A percentile compares a stretch with the other conserved stretches of the same genome.
Conservation (phyloP, 2,329 filamentous ascomycete genomes). For the Pezicula carpinea region DNA sequence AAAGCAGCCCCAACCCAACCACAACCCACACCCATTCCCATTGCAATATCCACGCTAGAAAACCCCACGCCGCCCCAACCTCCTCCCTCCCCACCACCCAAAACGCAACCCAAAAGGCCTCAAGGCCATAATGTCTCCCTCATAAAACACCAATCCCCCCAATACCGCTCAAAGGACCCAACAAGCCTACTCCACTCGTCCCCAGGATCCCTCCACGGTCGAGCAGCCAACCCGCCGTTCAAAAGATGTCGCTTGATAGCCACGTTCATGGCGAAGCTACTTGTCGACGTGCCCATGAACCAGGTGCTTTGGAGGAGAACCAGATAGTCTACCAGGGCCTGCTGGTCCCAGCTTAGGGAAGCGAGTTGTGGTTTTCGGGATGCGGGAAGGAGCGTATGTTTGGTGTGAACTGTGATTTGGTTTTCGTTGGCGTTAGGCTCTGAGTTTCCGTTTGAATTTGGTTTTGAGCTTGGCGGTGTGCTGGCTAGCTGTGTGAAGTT, state of each 20-base stretch:
- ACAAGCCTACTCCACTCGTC: constrained; percentile 21
- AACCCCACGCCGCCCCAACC: too few species aligned
- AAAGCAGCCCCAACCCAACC: too few species aligned
- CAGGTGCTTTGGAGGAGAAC: background rate
- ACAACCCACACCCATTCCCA: too few species aligned
- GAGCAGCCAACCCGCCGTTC: background rate
- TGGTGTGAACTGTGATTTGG: background rate
- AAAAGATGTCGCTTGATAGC: background rate
- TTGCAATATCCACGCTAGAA: too few species aligned
- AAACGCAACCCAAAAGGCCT: background rate
- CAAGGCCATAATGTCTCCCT: background rate
- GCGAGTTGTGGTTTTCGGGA: too few species aligned
- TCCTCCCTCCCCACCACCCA: too few species aligned
- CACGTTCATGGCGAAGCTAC: background rate
- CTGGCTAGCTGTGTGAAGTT: background rate
- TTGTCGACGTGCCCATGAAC: background rate
- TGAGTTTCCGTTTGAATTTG: too few species aligned
- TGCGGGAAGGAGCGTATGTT: background rate
- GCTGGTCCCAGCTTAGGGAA: background rate
- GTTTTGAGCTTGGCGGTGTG: background rate
- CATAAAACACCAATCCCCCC: background rate
- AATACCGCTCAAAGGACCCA: background rate
- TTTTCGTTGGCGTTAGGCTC: background rate
- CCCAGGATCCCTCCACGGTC: constrained; percentile 26
- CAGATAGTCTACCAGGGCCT: background rate